phyloP scores from a whole-genome alignment of 2,329 filamentous ascomycete species.

The Sporothrix brunneoviolacea region DNA sequence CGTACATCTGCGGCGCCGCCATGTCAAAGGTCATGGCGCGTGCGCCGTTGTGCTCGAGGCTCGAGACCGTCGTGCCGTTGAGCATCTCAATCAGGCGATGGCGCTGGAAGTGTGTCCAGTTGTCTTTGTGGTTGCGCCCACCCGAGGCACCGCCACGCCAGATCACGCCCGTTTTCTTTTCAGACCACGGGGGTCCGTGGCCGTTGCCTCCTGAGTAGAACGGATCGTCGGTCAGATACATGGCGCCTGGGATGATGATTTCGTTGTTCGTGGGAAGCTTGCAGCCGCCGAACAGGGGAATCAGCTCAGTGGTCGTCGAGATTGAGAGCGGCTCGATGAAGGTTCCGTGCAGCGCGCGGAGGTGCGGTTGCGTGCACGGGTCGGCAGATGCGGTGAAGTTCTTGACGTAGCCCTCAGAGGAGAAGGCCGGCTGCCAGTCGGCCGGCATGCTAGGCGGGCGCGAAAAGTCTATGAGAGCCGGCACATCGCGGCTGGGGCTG shows the following conservation, averaged over 20 bases:
- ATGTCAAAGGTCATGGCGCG: constrained; percentile 44
- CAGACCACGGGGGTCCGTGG: constrained; percentile 51
- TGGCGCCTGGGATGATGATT: constrained; percentile 54
- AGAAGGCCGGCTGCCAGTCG: constrained; percentile 23
- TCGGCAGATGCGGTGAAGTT: constrained; percentile 51
- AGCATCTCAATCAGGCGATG: constrained; percentile 64
- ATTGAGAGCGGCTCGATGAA: constrained; percentile 45
- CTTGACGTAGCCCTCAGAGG: constrained; percentile 40
- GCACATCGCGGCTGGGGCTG: constrained; percentile 38
- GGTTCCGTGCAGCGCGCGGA: constrained; percentile 43
- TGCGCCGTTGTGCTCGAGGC: constrained; percentile 35
- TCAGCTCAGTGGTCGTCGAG: constrained; percentile 41
- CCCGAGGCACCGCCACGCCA: constrained; percentile 63
- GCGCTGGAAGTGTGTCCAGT: constrained; percentile 64
- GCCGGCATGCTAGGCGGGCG: constrained; percentile 17
- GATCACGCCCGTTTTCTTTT: constrained; percentile 48
- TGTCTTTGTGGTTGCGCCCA: constrained; percentile 44
- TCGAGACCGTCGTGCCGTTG: constrained; percentile 52
- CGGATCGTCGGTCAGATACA: constrained; percentile 54
- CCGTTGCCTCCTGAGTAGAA: constrained; percentile 51
- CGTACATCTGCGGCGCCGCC: constrained; percentile 36
- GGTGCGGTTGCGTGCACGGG: constrained; percentile 47
- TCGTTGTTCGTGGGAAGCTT: constrained; percentile 56
- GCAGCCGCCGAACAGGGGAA: constrained; percentile 53
- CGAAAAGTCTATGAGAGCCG: constrained; percentile 32